Base-by-base conservation (phyloP, 805 yeast species). In the Yarrowia porcina region DNA sequence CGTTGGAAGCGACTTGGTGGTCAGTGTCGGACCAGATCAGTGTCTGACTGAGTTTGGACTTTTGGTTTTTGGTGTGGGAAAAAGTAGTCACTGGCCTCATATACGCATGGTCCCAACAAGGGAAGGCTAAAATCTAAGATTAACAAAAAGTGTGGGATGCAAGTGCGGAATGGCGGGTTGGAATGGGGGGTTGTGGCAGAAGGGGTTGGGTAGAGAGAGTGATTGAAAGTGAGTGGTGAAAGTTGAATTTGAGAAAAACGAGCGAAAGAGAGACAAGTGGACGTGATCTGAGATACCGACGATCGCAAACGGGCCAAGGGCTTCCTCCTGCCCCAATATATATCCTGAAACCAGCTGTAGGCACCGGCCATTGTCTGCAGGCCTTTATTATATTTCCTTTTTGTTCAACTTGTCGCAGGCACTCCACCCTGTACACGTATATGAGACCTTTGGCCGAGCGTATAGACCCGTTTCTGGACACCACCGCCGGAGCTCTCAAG, bases 91-190 rank as follows among this genome's bases (percentile, higher is more conserved):
- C 39, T 49, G 56, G 56, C 56, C 56, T 49, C 56, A 49, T 49
- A 49, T 33, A 49, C 56, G 39, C 56, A 49, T 33, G 30, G 56
- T n/a, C 56, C 56, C 56, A 49, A 49, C 56, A 49, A 49, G 56
- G 56, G 56, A 49, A 49, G 39, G 39, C 56, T 49, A 49, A 44
- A 47, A 49, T 32, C 56, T 47, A 49, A 49, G 56, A 49, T 49
- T 49, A 49, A 49, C 56, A 49, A 45, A 45, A 45, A 49, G 56
- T 30, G 39, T 33, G 39, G n/a, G 23, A 49, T 49, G 56, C 56
- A 49, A 49, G 56, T 33, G 39, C 56, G 56, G 56, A 49, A 49
- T 49, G 56, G 54, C 54, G 39, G 54, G 52, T 45, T 45, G 52
- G 54, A 47, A 47, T 47, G 54, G 54, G 54, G 36, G 27, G 20